Base-by-base conservation (phyloP, 106 monocot genomes). In the Dendrobium catenatum region DNA sequence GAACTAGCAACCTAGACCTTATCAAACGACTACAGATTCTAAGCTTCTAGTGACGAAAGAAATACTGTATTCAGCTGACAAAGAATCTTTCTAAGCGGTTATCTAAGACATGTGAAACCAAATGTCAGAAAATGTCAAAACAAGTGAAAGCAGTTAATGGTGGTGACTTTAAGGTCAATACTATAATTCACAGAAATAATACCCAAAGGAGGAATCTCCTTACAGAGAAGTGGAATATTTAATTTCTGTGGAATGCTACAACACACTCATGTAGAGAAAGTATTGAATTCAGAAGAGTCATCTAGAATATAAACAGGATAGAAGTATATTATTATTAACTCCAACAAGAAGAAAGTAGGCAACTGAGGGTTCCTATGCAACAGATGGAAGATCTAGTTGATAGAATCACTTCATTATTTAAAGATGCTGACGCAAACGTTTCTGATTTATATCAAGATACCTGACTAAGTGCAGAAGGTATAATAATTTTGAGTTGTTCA, bases 401-500 rank as follows among this genome's bases (percentile, higher is more conserved):
- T 20, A 37, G 16, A 42, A 42, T 59, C 74, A 68, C 29, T 54
- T 77, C 37, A 67, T 55, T 20, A 75, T 72, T 72, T 79, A 17
- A 76, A 83, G 80, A 83, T 81, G 46, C 47, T 79, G 58, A 18
- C 46, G 4, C n/a, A 24, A 54, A 10, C 1, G 83, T 56, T 41
- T 58, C 58, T 72, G 42, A 68, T 78, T 17, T 61, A 58, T 44
- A 79, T 73, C 68, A 77, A 7, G 72, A 70, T 55, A 37, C 33
- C 15, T 8, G 51, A 24, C 55, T 74, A 84, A 55, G 55, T 37
- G 49, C 61, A 81, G 46, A 80, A 79, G 90, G 90, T 90, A 80
- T 40, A 79, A 31, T 49, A 37, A 72, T 67, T n/a, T 68, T n/a
- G 2, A 68, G 33, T 68, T 29, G 68, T 68, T 68, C 13, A 31